phyloP scores from a whole-genome alignment of 2,329 filamentous ascomycete genomes.

The Alternaria arbusti region DNA sequence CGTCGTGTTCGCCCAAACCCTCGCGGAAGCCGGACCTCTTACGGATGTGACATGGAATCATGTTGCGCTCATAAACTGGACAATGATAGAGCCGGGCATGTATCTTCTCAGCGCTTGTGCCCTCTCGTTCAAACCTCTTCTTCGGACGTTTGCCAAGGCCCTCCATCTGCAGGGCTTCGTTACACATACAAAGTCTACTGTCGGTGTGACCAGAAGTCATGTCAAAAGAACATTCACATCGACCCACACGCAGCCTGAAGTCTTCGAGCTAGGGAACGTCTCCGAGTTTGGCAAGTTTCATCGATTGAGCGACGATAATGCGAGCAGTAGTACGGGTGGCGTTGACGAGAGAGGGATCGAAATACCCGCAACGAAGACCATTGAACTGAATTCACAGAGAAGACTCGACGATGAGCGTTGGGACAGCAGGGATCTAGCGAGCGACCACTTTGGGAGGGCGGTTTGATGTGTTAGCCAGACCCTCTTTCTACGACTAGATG shows the following conservation, averaged over 20 bases:
- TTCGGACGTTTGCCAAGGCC: constrained; percentile 25
- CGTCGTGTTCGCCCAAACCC: constrained; percentile 21
- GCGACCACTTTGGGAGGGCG: neutral
- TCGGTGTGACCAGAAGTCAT: constrained; percentile 1
- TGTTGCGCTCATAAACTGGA: constrained; percentile 30
- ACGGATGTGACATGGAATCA: constrained; percentile 33
- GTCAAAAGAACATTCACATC: neutral
- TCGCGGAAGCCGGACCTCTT: constrained; percentile 11
- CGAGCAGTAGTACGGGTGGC: neutral
- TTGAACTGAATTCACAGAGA: constrained; percentile 9
- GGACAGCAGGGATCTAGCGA: neutral
- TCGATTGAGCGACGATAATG: constrained; percentile 11
- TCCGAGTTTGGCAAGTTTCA: constrained; percentile 13
- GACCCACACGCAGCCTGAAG: neutral
- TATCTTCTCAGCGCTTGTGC: constrained; percentile 34
- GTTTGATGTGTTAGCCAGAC: neutral
- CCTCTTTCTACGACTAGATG: neutral
- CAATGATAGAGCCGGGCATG: constrained; percentile 35
- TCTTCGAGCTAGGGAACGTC: constrained; percentile 15
- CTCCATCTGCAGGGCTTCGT: constrained; percentile 27
- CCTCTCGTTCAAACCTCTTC: constrained; percentile 33
- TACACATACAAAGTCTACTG: constrained; percentile 21
- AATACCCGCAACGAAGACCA: constrained; percentile 13
- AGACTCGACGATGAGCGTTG: neutral
- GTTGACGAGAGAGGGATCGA: neutral